Percentiles rank a stretch among this genome's conserved stretches.
Evolutionary conservation across 257 asterid genomes (phyloP).

Genomic region (Primulina tabacum): DNA sequence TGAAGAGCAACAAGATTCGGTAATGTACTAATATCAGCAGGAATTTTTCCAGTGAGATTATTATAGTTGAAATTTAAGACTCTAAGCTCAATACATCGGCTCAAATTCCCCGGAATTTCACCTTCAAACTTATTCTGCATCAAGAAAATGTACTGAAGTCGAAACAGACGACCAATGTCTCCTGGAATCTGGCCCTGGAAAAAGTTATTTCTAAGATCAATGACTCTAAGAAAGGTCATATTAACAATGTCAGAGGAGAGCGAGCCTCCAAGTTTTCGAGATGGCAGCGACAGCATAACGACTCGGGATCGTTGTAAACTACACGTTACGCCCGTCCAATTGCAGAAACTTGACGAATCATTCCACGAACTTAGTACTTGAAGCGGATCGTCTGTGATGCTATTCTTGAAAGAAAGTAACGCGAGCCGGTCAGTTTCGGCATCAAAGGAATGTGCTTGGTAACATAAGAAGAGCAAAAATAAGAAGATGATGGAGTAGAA

Average conservation of each 20-base stretch:
- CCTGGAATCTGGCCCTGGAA: constrained; percentile 14
- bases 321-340: constrained; percentile 26
- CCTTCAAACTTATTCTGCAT: constrained; percentile 9
- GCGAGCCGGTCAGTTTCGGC: constrained; percentile 17
- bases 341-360: constrained; percentile 18
- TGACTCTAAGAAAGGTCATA: constrained; percentile 17
- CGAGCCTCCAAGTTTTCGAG: constrained; percentile 17
- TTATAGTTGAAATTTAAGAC: constrained; percentile 18
- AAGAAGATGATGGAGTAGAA: neutral
- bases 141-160: neutral
- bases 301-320: neutral
- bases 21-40: constrained; percentile 12
- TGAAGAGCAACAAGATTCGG: constrained; percentile 21
- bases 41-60: constrained; percentile 14
- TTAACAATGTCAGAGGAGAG: constrained; percentile 21
- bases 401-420: constrained; percentile 18
- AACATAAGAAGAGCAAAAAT: neutral
- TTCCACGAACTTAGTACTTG: constrained; percentile 17
- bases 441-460: constrained; percentile 7
- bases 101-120: constrained; percentile 22
- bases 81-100: constrained; percentile 13
- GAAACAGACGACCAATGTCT: constrained; percentile 15
- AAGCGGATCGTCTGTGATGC: constrained; percentile 21
- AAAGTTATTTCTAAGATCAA: constrained; percentile 15
- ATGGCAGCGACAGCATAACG: constrained; percentile 9